Conservation (phyloP, 352 stramenopile genomes). For the Phytophthora palmivora region DNA sequence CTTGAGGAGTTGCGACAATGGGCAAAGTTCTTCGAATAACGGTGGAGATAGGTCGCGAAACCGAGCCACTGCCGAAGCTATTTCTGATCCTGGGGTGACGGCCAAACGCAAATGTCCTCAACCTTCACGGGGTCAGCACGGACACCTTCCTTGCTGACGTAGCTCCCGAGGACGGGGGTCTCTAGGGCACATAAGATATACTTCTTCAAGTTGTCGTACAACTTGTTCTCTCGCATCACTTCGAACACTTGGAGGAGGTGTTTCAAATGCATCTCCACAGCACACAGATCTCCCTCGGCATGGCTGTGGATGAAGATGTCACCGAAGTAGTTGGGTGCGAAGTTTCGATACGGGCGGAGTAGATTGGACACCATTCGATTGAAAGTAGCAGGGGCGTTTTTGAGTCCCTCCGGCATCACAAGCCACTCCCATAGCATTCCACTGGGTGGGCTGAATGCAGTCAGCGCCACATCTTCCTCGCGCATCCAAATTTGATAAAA, state of each 20-base stretch:
- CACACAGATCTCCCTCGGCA: neutral
- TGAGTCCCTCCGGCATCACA: neutral
- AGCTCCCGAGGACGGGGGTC: constrained; percentile 38
- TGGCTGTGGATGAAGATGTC: constrained; percentile 37
- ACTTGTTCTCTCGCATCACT: no score
- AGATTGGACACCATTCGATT: neutral
- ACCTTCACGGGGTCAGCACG: constrained; percentile 29
- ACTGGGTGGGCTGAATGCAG: neutral
- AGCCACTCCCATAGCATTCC: no score
- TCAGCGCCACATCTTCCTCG: constrained; percentile 7
- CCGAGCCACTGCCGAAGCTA: constrained; percentile 24
- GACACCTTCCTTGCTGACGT: constrained; percentile 10
- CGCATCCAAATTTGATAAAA: constrained; percentile 9
- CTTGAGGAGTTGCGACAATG: constrained; percentile 1
- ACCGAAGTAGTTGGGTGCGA: constrained; percentile 37
- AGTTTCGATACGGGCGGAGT: constrained; percentile 15
- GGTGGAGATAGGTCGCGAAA: constrained; percentile 30
- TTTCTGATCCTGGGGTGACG: constrained; percentile 1
- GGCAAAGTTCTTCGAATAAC: constrained; percentile 27
- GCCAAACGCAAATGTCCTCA: constrained; percentile 19
- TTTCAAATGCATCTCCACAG: constrained; percentile 15
- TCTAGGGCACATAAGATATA: constrained; percentile 30
- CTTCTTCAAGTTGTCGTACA: constrained; percentile 38
- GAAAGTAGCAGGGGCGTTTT: neutral
- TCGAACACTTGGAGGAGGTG: constrained; percentile 30